Evolutionary conservation across 352 stramenopile species (phyloP).

Genomic region (Phytophthora cryptogea): DNA sequence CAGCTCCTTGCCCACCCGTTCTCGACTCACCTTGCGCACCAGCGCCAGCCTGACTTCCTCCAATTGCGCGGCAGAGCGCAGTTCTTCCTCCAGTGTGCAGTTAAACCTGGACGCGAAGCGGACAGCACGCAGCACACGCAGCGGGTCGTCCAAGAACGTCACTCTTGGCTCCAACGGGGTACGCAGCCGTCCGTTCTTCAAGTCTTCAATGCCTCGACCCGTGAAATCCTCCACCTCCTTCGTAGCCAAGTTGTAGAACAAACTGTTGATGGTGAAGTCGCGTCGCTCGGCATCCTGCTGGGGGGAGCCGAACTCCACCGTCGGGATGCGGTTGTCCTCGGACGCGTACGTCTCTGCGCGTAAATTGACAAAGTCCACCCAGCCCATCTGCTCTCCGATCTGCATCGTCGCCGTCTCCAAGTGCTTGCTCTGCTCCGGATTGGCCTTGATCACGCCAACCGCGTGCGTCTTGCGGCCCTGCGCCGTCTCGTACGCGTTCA

Average conservation of each 20-base stretch:
- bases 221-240: slow-evolving; percentile 96
- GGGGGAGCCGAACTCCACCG: slow-evolving; percentile 80
- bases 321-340: slow-evolving; percentile 71
- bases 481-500: slow-evolving; percentile 65
- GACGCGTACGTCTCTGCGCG: slow-evolving; percentile 95
- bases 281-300: slow-evolving; percentile 88
- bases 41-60: slow-evolving; percentile 63
- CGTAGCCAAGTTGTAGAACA: slow-evolving; percentile 99
- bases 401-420: slow-evolving; percentile 98
- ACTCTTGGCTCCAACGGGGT: slow-evolving; percentile 94
- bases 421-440: slow-evolving; percentile 97
- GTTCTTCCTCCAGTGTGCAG: slow-evolving; percentile 88
- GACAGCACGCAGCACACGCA: slow-evolving; percentile 94
- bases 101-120: slow-evolving; percentile 96
- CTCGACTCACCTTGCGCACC: slow-evolving; percentile 76
- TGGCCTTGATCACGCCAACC: slow-evolving; percentile 79
- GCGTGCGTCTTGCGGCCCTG: slow-evolving; percentile 53
- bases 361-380: slow-evolving; percentile 99
- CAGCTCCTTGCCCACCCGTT: slow-evolving; percentile 82
- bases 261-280: slow-evolving; percentile 99
- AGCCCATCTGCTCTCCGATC: slow-evolving; percentile 85
- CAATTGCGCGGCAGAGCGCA: slow-evolving; percentile 74
- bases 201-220: slow-evolving; percentile 87
- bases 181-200: slow-evolving; percentile 88
- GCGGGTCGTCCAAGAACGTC: slow-evolving; percentile 97